These are phyloP conservation scores for Paracoccidioides lutzii DNA, from an alignment of 2,329 filamentous ascomycete genomes.

Conservation along the genomic window DNA sequence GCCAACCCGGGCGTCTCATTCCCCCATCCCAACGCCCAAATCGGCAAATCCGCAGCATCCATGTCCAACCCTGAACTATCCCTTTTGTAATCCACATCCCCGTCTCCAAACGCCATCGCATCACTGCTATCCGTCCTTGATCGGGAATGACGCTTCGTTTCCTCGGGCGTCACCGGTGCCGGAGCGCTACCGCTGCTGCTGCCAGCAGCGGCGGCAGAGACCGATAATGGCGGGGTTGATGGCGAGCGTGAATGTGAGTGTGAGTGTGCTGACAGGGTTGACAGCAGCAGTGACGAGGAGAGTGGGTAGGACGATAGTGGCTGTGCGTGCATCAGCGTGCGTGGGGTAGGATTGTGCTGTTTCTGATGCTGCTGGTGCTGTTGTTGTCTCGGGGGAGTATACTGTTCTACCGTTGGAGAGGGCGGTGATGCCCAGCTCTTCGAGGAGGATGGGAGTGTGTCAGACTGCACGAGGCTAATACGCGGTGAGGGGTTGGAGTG, in stretches of 20 bases:
- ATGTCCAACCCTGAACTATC: constrained; percentile 25
- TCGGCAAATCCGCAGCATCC: constrained; percentile 37
- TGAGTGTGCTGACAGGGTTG: neutral
- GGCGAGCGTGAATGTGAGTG: neutral
- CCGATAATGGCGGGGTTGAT: neutral
- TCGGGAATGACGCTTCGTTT: constrained; percentile 25
- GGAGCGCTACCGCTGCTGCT: constrained; percentile 11
- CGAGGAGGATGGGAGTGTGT: constrained; percentile 28
- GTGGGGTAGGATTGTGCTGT: constrained; percentile 8
- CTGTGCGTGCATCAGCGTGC: neutral
- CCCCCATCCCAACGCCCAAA: constrained; percentile 30
- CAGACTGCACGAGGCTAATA: constrained; percentile 25
- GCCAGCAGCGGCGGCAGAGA: neutral
- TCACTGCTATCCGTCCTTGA: constrained; percentile 33
- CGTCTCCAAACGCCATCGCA: constrained; percentile 33
- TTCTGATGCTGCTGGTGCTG: constrained; percentile 25
- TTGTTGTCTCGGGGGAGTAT: constrained; percentile 28
- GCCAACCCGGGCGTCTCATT: constrained; percentile 29
- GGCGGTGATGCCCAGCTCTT: constrained; percentile 16
- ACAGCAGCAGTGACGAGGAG: neutral
- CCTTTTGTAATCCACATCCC: constrained; percentile 26
- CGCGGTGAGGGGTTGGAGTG: constrained; percentile 20
- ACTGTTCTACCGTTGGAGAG: constrained; percentile 16
- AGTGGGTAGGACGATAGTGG: constrained; percentile 15
- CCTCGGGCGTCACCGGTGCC: constrained; percentile 13